phyloP scores from a whole-genome alignment of 345 rosid genomes.

The Leavenworthia alabamica region DNA sequence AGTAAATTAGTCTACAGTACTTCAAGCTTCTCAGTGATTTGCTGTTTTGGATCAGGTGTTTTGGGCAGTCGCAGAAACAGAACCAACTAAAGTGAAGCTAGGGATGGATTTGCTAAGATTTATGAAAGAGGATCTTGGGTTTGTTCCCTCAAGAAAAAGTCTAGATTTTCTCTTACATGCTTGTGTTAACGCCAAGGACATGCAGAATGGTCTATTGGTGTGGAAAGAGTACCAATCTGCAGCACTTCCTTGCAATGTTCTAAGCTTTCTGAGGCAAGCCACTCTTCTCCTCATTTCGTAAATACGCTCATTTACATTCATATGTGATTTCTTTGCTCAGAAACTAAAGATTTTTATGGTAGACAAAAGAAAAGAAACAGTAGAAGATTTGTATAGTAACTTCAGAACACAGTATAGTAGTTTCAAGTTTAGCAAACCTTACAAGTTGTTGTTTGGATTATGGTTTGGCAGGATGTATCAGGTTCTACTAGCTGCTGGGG shows the following conservation, averaged over 20 bases:
- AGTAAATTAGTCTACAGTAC: not conserved
- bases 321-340: not conserved
- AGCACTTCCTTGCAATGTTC: constrained; percentile 50
- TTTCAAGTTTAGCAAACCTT: not conserved
- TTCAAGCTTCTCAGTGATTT: constrained; percentile 3
- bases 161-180: constrained; percentile 75
- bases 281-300: not conserved
- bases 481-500: constrained; percentile 61
- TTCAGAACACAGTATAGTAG: not conserved
- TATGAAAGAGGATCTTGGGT: constrained; percentile 54
- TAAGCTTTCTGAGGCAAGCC: constrained; percentile 52
- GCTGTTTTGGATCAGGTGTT: constrained; percentile 41
- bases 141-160: constrained; percentile 60
- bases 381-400: not conserved
- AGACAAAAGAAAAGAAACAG: not conserved
- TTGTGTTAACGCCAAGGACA: constrained; percentile 56
- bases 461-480: constrained; percentile 74
- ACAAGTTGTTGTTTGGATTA: not conserved
- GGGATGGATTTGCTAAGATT: constrained; percentile 60
- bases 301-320: not conserved
- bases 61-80: constrained; percentile 39
- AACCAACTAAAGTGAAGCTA: constrained; percentile 38
- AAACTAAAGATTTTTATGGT: not conserved
- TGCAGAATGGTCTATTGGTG: constrained; percentile 36
- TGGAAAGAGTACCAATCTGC: constrained; percentile 69